Percentiles rank a stretch among this genome's conserved stretches.
Conservation (phyloP, 1,139 yeast species). For the Spencermartinsiella ligniputridi region DNA sequence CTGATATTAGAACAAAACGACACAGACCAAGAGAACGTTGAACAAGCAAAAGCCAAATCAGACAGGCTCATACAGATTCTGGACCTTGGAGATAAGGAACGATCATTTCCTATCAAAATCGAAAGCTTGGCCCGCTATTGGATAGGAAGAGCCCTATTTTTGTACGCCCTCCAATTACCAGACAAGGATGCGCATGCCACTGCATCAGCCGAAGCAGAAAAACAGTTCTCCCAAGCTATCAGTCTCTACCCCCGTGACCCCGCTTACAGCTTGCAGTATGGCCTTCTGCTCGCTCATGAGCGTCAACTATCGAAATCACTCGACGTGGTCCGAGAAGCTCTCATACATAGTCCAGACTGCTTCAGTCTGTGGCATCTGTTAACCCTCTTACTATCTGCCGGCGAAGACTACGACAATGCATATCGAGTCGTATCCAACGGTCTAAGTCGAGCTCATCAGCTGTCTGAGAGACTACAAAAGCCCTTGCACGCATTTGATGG, state of each 20-base stretch:
- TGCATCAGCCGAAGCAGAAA: not conserved
- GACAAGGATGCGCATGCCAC: not conserved
- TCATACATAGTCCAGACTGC: conserved; percentile 39
- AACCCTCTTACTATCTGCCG: conserved; percentile 48
- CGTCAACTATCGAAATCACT: conserved; percentile 29
- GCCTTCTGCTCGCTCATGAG: conserved; percentile 28
- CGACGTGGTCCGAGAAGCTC: conserved; percentile 33
- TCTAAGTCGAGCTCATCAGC: conserved; percentile 20
- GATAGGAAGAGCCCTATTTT: not conserved
- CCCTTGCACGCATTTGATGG: conserved; percentile 11
- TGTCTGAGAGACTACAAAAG: conserved; percentile 5
- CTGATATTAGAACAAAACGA: conserved; percentile 19
- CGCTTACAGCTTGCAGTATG: conserved; percentile 21
- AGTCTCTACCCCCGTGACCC: not conserved
- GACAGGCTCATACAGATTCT: conserved; percentile 19
- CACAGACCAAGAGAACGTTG: conserved; percentile 15
- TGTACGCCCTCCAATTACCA: not conserved
- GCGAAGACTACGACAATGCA: conserved; percentile 46
- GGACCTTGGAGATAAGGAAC: not conserved
- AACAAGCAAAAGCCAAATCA: conserved; percentile 23
- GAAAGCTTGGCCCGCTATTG: not conserved
- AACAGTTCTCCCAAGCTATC: not conserved
- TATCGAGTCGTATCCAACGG: conserved; percentile 43
- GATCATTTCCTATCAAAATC: not conserved
- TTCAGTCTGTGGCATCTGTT: conserved; percentile 50